Evolutionary conservation across 2,329 filamentous ascomycete genomes (phyloP).

Genomic region (Neonectria hederae): DNA sequence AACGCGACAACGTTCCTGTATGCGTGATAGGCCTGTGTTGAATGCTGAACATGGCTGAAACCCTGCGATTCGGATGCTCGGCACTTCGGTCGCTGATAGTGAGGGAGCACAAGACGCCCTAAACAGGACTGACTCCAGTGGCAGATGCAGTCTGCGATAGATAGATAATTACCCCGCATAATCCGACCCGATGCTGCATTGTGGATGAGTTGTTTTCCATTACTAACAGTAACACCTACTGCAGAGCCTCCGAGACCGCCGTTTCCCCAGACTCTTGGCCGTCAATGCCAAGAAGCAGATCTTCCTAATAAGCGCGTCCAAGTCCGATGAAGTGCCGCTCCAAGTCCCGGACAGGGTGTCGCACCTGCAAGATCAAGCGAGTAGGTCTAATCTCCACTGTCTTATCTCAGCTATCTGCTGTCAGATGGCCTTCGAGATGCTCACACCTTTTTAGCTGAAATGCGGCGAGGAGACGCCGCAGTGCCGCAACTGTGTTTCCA

Average conservation of each 20-base stretch:
- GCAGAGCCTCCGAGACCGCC: background rate
- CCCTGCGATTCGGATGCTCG: slow-evolving; percentile 12
- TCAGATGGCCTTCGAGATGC: background rate
- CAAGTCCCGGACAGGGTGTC: slow-evolving; percentile 27
- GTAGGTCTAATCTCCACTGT: slow-evolving; percentile 11
- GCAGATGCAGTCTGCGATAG: background rate
- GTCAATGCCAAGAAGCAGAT: slow-evolving; percentile 4
- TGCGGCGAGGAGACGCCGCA: slow-evolving; percentile 39
- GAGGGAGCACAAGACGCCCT: background rate
- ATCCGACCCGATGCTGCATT: background rate
- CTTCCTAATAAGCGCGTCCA: background rate
- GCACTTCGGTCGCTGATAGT: background rate
- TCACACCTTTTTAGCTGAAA: slow-evolving; percentile 33
- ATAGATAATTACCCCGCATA: slow-evolving; percentile 3
- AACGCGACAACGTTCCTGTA: no score
- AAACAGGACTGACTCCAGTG: background rate
- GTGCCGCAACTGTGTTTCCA: slow-evolving; percentile 34
- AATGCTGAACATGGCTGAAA: background rate
- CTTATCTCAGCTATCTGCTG: background rate
- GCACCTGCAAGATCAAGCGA: slow-evolving; percentile 31
- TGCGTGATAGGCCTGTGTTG: background rate
- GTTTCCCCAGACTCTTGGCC: slow-evolving; percentile 10
- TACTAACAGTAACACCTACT: background rate
- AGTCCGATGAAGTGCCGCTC: slow-evolving; percentile 13
- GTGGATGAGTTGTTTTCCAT: background rate